Evolutionary conservation across 2,329 filamentous ascomycete genomes (phyloP), one percentile per base, ranked within the genome.

Genomic region (Penicillium olsonii): DNA sequence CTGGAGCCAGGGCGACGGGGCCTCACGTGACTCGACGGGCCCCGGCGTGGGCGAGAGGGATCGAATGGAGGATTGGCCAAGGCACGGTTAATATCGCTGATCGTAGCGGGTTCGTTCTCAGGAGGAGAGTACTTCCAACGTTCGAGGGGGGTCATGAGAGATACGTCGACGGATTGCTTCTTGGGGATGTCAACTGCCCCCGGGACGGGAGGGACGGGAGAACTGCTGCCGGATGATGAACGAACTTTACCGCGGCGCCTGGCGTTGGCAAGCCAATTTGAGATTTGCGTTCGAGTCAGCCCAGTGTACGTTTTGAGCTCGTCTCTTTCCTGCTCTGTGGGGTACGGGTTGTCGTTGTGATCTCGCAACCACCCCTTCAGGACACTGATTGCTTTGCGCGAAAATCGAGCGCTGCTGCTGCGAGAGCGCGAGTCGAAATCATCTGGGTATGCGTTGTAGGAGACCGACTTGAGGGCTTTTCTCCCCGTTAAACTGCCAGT

Each of bases 201-300:
- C 38, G 86, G 74, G 58, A 85, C 83, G 20, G 83, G 80, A 37
- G 86, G 74, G 57, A 86, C 83, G 1, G 90, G 88, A 4, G 89
- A 92, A 15, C 80, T 83, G 24, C 83, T 84, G 55, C 86, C 80
- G 39, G 83, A 84, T 2, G 62, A 53, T 50, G 82, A 77, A 40
- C 85, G 83, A 46, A 87, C 84, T 74, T 95, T 96, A 61, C 88
- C 86, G 54, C 91, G 82, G 48, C 91, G 84, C 37, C 91, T 84
- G 49, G 90, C 90, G 69, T 96, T 96, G 51, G 91, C 91, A 39
- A 96, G 83, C 91, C 91, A 96, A 67, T 95, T 95, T 10, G 86
- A 87, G 60, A 96, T 92, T 65, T 96, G 92, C 12, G 81, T 87
- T 62, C 89, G 84, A 67, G 84, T 91, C 34, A 96, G 78, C 7